Evolutionary conservation across 2,329 filamentous ascomycete species (phyloP).

Genomic region (Xylaria sp.): DNA sequence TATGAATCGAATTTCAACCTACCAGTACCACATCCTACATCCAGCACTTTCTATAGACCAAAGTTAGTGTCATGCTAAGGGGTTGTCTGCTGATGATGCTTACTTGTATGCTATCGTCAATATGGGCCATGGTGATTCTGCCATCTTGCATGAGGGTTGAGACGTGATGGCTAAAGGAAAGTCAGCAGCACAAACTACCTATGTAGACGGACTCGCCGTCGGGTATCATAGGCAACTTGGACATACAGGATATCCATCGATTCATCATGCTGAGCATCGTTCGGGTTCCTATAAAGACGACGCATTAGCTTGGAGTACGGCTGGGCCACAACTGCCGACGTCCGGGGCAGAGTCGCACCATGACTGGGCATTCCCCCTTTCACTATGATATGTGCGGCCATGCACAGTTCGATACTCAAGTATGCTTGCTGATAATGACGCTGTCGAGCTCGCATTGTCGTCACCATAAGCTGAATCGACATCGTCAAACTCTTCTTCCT

Average conservation of each 20-base stretch:
- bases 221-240: not conserved
- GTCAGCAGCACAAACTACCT: conserved; percentile 13
- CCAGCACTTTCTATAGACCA: conserved; percentile 38
- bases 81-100: conserved; percentile 10
- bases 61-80: not conserved
- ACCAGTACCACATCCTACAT: conserved; percentile 41
- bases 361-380: conserved; percentile 39
- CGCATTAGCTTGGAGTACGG: conserved; percentile 4
- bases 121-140: conserved; percentile 35
- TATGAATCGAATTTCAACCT: conserved; percentile 7
- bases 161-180: conserved; percentile 36
- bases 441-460: conserved; percentile 40
- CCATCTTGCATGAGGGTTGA: conserved; percentile 37
- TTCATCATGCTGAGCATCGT: conserved; percentile 41
- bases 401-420: conserved; percentile 41
- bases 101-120: conserved; percentile 35
- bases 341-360: conserved; percentile 32
- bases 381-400: conserved; percentile 41
- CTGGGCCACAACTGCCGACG: not conserved
- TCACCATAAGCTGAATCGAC: conserved; percentile 38
- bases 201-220: not conserved
- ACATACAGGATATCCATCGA: conserved; percentile 41
- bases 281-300: conserved; percentile 36
- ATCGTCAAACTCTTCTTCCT: conserved; percentile 34
- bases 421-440: conserved; percentile 40